These are phyloP conservation scores for Jimgerdemannia lactiflua DNA, from an alignment of 192 early-diverging fungal genomes.

Conservation along the genomic window DNA sequence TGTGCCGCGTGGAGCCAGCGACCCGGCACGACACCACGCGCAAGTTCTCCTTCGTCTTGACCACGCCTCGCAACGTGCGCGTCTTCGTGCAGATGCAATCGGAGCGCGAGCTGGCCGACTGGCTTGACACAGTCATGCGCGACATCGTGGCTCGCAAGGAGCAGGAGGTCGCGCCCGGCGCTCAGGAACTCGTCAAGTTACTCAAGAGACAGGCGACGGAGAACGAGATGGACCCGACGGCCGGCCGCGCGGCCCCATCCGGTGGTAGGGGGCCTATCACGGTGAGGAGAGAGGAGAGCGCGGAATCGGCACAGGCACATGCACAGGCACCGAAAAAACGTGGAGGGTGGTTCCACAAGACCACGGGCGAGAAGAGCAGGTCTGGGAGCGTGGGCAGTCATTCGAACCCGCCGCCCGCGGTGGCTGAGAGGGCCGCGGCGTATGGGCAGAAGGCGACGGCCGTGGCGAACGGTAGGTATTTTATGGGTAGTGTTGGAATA, in stretches of 20 bases:
- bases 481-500: background rate
- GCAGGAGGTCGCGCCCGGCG: background rate
- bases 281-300: background rate
- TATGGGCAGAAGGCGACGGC: background rate
- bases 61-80: slow-evolving; percentile 20
- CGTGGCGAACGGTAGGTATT: background rate
- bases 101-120: slow-evolving; percentile 28
- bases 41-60: slow-evolving; percentile 27
- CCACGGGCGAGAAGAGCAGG: background rate
- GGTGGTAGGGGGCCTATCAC: background rate
- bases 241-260: too few species aligned
- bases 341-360: background rate
- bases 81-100: slow-evolving; percentile 25
- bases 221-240: background rate
- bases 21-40: slow-evolving; percentile 32
- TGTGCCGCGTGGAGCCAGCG: slow-evolving; percentile 31
- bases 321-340: background rate
- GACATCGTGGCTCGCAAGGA: slow-evolving; percentile 33
- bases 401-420: too few species aligned
- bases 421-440: background rate
- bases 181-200: background rate
- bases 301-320: background rate
- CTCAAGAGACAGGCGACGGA: background rate
- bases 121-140: slow-evolving; percentile 37
- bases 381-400: background rate